A percentile compares a stretch with the other conserved stretches of the same genome.
Evolutionary conservation across 2,329 filamentous ascomycete genomes (phyloP).

Genomic region (Fusarium pilosicola): DNA sequence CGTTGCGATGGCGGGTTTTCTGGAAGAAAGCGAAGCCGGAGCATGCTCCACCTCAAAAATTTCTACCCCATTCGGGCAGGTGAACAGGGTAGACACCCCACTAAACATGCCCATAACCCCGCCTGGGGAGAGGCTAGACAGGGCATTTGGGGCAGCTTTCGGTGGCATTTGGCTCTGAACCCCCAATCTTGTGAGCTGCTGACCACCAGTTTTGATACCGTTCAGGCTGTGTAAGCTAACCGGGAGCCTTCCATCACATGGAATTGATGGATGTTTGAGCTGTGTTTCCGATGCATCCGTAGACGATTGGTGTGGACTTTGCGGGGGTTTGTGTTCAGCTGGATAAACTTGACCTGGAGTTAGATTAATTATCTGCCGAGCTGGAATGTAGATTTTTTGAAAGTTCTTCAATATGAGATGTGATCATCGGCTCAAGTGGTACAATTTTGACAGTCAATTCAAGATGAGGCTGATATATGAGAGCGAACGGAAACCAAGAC

Average conservation of each 20-base stretch:
- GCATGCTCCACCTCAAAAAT: constrained; percentile 12
- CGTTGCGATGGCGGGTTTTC: constrained; percentile 39
- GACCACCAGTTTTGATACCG: not conserved
- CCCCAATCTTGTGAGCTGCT: constrained; percentile 11
- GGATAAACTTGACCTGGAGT: not conserved
- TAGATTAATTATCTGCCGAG: not conserved
- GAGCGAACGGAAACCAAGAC: not conserved
- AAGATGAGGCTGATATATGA: not conserved
- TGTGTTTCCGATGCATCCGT: constrained; percentile 22
- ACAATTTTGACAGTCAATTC: too few relatives aligned
- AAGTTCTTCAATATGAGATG: not conserved
- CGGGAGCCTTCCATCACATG: not conserved
- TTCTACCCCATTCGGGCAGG: constrained; percentile 39
- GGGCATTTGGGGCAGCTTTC: constrained; percentile 1
- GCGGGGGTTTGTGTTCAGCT: not conserved
- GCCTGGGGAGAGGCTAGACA: not conserved
- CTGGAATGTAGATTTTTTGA: not conserved
- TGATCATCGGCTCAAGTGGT: not conserved
- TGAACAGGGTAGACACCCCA: not conserved
- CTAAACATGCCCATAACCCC: not conserved
- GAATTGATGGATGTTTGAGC: not conserved
- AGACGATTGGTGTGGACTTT: not conserved
- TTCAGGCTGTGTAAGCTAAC: constrained; percentile 4
- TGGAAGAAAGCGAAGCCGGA: constrained; percentile 41
- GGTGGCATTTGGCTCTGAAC: not conserved